A percentile compares a stretch with the other conserved stretches of the same genome.
phyloP scores from a whole-genome alignment of 2,329 filamentous ascomycete species.

The Fusarium succisae region DNA sequence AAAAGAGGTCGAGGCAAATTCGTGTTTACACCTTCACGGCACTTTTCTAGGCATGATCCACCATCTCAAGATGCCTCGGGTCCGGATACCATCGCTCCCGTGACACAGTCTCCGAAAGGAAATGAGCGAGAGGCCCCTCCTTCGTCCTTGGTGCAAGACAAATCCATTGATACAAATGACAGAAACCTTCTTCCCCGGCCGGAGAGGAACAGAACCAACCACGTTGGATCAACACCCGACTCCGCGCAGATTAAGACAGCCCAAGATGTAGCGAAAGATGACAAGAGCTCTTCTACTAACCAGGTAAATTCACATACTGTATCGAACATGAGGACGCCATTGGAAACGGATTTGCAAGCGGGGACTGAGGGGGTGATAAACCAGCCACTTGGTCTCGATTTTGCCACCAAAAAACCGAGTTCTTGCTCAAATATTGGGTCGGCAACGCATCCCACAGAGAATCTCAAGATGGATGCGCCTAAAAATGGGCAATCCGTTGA shows the following conservation, averaged over 20 bases:
- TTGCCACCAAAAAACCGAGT: not conserved
- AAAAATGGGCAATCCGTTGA: not conserved
- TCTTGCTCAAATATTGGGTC: constrained; percentile 3
- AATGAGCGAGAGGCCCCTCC: not conserved
- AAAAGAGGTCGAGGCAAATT: constrained; percentile 25
- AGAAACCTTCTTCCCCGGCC: not conserved
- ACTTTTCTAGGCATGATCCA: not conserved
- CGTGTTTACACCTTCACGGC: constrained; percentile 1
- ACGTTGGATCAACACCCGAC: not conserved
- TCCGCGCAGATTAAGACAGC: not conserved
- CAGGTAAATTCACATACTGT: not conserved
- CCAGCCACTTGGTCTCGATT: not conserved
- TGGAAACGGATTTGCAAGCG: not conserved
- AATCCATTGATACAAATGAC: not conserved
- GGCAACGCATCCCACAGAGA: not conserved
- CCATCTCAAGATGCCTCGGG: not conserved
- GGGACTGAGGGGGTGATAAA: not conserved
- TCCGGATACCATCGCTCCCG: not conserved
- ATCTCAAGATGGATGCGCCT: not conserved
- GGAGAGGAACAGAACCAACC: not conserved
- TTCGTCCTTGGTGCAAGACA: not conserved
- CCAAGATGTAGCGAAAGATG: not conserved
- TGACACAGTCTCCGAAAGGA: not conserved
- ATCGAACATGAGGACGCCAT: not conserved
- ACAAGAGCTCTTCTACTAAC: not conserved